These are phyloP conservation scores for Xylariaceae sp. DNA, from an alignment of 2,329 filamentous ascomycete genomes.

Conservation along the genomic window DNA sequence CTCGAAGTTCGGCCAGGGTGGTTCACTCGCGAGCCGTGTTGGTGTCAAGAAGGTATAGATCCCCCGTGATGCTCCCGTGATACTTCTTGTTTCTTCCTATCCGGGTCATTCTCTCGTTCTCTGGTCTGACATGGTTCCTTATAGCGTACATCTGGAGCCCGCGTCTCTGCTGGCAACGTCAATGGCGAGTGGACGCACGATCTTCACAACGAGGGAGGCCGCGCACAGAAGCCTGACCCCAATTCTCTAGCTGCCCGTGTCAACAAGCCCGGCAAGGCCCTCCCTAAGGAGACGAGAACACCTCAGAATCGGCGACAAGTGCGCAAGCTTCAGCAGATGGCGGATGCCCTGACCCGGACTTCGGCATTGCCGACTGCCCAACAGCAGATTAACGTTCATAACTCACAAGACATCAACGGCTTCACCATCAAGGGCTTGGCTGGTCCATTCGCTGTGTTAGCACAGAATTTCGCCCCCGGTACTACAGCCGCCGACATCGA, in stretches of 20 bases:
- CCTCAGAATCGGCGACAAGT: constrained; percentile 21
- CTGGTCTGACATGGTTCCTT: neutral
- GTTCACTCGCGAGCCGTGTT: constrained; percentile 65
- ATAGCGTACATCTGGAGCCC: constrained; percentile 32
- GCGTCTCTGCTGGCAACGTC: constrained; percentile 48
- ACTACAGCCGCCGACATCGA: constrained; percentile 80
- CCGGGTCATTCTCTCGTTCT: no score
- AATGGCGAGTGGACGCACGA: constrained; percentile 69
- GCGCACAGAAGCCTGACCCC: constrained; percentile 33
- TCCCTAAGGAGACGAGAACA: constrained; percentile 20
- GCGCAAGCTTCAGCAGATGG: constrained; percentile 39
- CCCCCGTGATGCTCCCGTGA: constrained; percentile 23
- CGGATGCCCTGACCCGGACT: constrained; percentile 40
- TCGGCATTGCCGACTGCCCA: constrained; percentile 34
- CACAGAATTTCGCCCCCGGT: constrained; percentile 75
- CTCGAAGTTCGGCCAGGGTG: constrained; percentile 41
- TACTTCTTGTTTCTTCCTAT: constrained; percentile 3
- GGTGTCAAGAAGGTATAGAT: constrained; percentile 66
- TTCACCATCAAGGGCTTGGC: constrained; percentile 70
- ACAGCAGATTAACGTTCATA: constrained; percentile 34
- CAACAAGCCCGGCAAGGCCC: constrained; percentile 36
- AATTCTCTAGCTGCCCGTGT: constrained; percentile 46
- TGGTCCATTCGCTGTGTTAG: constrained; percentile 66
- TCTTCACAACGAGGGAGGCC: constrained; percentile 49
- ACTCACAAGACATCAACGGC: constrained; percentile 36